A percentile compares a stretch with the other conserved stretches of the same genome.
Conservation (phyloP, 768 basidiomycete genomes). For the Galerina sulciceps region DNA sequence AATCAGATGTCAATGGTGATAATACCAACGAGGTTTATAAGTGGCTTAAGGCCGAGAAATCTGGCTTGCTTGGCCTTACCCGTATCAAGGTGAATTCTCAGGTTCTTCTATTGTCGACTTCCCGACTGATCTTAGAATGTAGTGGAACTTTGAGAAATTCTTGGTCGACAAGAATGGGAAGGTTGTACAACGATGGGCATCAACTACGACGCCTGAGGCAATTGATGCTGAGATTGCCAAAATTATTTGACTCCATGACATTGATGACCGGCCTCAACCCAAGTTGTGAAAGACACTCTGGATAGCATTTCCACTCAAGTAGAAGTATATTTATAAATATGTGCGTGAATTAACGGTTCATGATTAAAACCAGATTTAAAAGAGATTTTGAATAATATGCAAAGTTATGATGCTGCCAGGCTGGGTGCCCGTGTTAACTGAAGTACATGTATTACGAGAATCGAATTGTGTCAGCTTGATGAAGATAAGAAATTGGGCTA, state of each 20-base stretch:
- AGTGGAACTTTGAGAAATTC: slow-evolving; percentile 96
- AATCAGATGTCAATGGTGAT: slow-evolving; percentile 92
- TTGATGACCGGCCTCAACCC: neutral
- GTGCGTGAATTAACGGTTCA: no score
- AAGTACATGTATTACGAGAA: no score
- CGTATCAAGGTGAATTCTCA: slow-evolving; percentile 67
- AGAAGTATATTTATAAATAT: neutral
- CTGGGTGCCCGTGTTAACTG: no score
- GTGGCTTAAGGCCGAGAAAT: slow-evolving; percentile 82
- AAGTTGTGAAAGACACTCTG: neutral
- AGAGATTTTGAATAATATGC: neutral
- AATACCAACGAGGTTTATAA: slow-evolving; percentile 82
- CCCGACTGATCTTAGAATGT: slow-evolving; percentile 4
- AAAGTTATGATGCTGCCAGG: neutral
- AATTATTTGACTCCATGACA: slow-evolving; percentile 43
- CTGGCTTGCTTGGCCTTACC: slow-evolving; percentile 70
- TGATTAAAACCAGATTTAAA: neutral
- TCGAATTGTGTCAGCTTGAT: neutral
- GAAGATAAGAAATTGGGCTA: slow-evolving; percentile 8
- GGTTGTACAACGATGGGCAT: slow-evolving; percentile 77
- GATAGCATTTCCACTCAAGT: neutral
- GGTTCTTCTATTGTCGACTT: neutral
- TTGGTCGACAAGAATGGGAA: slow-evolving; percentile 78
- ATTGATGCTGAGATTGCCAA: slow-evolving; percentile 70
- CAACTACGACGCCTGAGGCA: slow-evolving; percentile 69